Percentiles rank a stretch among this genome's conserved stretches.
phyloP scores from a whole-genome alignment of 2,329 filamentous ascomycete species.

The Penicillium glabrum region DNA sequence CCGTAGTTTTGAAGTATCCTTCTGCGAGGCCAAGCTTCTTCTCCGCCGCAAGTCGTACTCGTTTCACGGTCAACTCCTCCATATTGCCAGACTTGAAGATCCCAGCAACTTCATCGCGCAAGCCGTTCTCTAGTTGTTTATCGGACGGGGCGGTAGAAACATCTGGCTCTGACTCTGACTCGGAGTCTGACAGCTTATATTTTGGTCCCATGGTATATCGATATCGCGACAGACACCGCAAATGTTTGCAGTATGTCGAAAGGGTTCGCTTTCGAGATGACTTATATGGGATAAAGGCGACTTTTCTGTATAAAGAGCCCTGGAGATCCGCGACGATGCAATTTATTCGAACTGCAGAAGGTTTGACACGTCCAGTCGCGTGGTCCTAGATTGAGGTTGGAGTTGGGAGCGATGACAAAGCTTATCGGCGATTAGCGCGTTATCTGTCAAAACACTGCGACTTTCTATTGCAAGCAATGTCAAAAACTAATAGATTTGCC shows the following conservation, averaged over 20 bases:
- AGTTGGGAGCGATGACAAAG: slow-evolving; percentile 7
- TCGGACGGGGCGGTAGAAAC: slow-evolving; percentile 29
- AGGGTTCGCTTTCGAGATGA: neutral
- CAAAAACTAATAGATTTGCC: neutral
- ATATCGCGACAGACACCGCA: neutral
- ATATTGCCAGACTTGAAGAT: slow-evolving; percentile 40
- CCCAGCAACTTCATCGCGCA: slow-evolving; percentile 40
- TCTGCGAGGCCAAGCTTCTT: slow-evolving; percentile 50
- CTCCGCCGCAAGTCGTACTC: slow-evolving; percentile 55
- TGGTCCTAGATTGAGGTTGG: neutral
- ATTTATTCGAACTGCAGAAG: neutral
- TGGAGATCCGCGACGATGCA: neutral
- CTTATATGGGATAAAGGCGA: neutral
- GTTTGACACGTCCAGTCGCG: neutral
- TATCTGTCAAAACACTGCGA: neutral
- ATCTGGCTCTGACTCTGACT: slow-evolving; percentile 22
- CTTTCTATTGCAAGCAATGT: no score
- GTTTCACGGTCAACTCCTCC: slow-evolving; percentile 59
- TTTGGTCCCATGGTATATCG: slow-evolving; percentile 27
- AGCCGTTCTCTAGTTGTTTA: slow-evolving; percentile 33
- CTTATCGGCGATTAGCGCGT: neutral
- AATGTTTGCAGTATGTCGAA: neutral
- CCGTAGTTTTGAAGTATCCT: slow-evolving; percentile 57
- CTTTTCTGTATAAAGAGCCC: no score
- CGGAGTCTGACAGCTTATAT: slow-evolving; percentile 32